A percentile compares a stretch with the other conserved stretches of the same genome.
These are phyloP conservation scores for Hippophae tibetana DNA, from an alignment of 306 rosid species.

Conservation along the genomic window DNA sequence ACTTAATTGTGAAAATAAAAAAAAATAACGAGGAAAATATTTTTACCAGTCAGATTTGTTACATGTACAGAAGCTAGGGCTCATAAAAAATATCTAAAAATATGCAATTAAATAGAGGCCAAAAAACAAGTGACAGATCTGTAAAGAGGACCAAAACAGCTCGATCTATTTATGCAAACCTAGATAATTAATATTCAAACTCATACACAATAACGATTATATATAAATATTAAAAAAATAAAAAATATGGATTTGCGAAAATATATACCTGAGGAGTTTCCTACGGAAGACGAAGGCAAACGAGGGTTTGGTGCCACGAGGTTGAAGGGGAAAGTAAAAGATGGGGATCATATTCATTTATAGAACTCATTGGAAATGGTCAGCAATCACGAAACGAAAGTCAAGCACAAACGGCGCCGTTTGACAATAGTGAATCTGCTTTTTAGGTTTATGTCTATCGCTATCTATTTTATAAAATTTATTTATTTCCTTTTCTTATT, in stretches of 20 bases:
- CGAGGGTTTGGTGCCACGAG: conserved; percentile 28
- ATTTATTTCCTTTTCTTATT: too few species aligned
- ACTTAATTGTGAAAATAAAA: neutral
- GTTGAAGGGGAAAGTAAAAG: neutral
- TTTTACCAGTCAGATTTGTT: conserved; percentile 22
- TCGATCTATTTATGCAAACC: neutral
- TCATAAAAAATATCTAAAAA: neutral
- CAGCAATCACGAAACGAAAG: too few species aligned
- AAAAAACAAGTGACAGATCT: neutral
- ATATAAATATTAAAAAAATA: neutral
- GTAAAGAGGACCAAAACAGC: neutral
- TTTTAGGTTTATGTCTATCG: too few species aligned
- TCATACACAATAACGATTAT: neutral
- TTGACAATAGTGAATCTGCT: too few species aligned
- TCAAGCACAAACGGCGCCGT: too few species aligned
- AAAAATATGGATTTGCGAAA: conserved; percentile 1
- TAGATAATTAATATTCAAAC: neutral
- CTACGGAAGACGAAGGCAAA: conserved; percentile 8
- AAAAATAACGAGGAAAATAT: neutral
- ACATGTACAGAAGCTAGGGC: neutral
- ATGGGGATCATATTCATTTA: neutral
- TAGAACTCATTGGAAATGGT: neutral
- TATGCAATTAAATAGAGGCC: neutral
- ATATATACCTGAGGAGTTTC: conserved; percentile 23
- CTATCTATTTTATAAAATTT: too few species aligned